Evolutionary conservation across 495 filamentous ascomycete species (phyloP).

Genomic region (Tuber umbilicatum): DNA sequence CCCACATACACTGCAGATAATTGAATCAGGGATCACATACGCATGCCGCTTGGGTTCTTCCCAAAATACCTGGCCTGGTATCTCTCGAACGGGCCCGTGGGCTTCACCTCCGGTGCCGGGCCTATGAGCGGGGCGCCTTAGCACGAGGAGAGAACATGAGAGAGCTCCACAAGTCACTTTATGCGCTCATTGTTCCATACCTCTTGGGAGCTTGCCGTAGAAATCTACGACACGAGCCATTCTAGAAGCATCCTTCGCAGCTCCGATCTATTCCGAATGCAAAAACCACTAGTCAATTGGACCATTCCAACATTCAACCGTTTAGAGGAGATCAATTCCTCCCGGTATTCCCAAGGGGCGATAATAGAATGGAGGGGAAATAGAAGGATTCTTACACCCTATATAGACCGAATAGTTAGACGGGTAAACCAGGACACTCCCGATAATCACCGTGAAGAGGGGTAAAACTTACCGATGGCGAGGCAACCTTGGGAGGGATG

Average conservation of each 20-base stretch:
- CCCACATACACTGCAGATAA: not conserved
- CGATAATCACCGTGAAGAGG: conserved; percentile 16
- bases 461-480: conserved; percentile 71
- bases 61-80: conserved; percentile 95
- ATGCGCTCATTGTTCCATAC: conserved; percentile 11
- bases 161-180: not conserved
- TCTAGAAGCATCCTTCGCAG: conserved; percentile 84
- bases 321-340: not conserved
- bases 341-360: not conserved
- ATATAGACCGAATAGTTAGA: conserved; percentile 17
- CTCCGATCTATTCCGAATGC: conserved; percentile 55
- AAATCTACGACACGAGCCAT: conserved; percentile 96
- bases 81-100: conserved; percentile 70
- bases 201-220: conserved; percentile 83
- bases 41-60: conserved; percentile 76
- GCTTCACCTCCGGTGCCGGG: conserved; percentile 67
- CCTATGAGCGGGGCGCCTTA: conserved; percentile 51
- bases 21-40: conserved; percentile 54
- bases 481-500: conserved; percentile 97
- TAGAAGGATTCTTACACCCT: conserved; percentile 35
- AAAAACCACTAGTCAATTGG: conserved; percentile 17
- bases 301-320: not conserved
- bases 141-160: not conserved
- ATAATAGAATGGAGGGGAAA: not conserved
- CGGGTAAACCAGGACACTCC: conserved; percentile 9